Evolutionary conservation across 257 asterid species (phyloP).

Genomic region (Asclepias syriaca): DNA sequence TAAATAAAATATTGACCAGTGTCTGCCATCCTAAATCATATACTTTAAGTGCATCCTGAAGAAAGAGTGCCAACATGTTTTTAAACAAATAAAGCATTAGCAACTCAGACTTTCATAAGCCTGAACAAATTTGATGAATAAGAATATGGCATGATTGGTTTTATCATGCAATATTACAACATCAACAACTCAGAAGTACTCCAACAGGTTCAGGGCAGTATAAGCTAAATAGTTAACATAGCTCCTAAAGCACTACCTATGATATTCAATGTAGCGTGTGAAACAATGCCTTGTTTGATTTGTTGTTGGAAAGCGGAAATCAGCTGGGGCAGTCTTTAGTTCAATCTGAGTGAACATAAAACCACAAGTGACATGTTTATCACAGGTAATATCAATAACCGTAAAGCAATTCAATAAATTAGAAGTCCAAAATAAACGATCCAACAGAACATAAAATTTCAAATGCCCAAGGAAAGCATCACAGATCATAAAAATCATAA

Average conservation of each 20-base stretch:
- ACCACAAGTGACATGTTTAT: neutral
- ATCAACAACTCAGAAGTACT: neutral
- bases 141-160: neutral
- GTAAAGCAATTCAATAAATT: neutral
- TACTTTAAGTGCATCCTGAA: neutral
- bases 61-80: neutral
- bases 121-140: neutral
- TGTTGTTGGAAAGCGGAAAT: constrained; percentile 94
- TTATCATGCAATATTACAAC: neutral
- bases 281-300: constrained; percentile 94
- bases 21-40: neutral
- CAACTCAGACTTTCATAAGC: neutral
- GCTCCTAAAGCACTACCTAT: constrained; percentile 40
- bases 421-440: neutral
- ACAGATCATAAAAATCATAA: neutral
- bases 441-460: neutral
- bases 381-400: neutral
- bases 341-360: constrained; percentile 47
- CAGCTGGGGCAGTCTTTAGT: constrained; percentile 89
- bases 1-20: neutral
- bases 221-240: neutral
- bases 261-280: constrained; percentile 90
- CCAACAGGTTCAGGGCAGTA: neutral
- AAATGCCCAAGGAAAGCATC: neutral
- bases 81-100: neutral